Percentiles rank a stretch among this genome's conserved stretches.
These are phyloP conservation scores for Neonectria ditissima DNA, from an alignment of 2,329 filamentous ascomycete genomes.

Conservation along the genomic window DNA sequence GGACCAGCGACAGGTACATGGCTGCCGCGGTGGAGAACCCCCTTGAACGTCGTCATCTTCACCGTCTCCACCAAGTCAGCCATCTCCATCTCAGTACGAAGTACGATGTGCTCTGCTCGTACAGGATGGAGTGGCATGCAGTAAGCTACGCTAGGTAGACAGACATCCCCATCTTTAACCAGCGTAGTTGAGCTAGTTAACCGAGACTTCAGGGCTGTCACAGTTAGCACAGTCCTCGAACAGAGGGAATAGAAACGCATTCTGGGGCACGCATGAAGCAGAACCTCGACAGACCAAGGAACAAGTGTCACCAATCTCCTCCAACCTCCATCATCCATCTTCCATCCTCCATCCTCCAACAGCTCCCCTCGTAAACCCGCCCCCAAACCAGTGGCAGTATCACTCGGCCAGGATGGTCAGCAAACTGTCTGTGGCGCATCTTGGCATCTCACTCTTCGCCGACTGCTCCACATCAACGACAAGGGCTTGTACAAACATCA, in stretches of 20 bases:
- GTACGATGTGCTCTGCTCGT: not conserved
- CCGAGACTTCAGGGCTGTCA: not conserved
- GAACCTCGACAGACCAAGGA: not conserved
- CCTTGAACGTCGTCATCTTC: conserved; percentile 44
- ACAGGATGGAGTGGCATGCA: not conserved
- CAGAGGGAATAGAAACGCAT: not conserved
- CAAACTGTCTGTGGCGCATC: not conserved
- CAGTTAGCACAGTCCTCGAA: too few relatives aligned
- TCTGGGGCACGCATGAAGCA: too few relatives aligned
- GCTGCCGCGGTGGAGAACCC: conserved; percentile 22
- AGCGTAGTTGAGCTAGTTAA: not conserved
- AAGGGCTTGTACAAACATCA: too few relatives aligned
- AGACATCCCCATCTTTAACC: not conserved
- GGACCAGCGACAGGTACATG: conserved; percentile 24
- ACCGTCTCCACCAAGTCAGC: conserved; percentile 57
- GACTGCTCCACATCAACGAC: not conserved
- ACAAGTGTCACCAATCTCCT: too few relatives aligned
- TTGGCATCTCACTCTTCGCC: conserved; percentile 2
- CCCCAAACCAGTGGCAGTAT: not conserved
- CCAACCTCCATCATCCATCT: too few relatives aligned
- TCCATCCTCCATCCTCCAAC: too few relatives aligned
- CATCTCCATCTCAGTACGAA: conserved; percentile 48
- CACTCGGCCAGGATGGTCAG: not conserved
- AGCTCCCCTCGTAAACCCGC: too few relatives aligned
- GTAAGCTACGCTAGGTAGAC: conserved; percentile 6